A percentile compares a stretch with the other conserved stretches of the same genome.
These are phyloP conservation scores for Diaporthe vaccinii DNA, from an alignment of 2,329 filamentous ascomycete genomes.

Conservation along the genomic window DNA sequence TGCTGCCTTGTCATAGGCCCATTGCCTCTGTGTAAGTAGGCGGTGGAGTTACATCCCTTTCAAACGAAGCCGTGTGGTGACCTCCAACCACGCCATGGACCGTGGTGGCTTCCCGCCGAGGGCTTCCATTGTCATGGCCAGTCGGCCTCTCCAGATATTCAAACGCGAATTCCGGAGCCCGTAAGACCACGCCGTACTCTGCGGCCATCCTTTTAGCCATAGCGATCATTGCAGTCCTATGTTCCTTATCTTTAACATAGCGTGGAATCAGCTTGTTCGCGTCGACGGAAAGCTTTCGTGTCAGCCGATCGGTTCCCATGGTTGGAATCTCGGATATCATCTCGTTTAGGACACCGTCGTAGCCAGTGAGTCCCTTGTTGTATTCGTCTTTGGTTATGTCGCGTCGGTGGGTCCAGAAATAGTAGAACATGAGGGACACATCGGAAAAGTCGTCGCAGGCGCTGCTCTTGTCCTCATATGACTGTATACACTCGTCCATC, in stretches of 20 bases:
- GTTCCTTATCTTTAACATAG: neutral
- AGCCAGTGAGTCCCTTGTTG: conserved; percentile 33
- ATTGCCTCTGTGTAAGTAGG: neutral
- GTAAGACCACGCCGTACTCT: neutral
- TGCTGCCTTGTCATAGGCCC: too few relatives aligned
- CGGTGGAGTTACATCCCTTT: neutral
- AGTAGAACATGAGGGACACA: conserved; percentile 38
- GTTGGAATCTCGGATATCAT: conserved; percentile 41
- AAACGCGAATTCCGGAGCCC: neutral
- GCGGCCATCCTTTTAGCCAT: neutral
- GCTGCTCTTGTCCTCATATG: neutral
- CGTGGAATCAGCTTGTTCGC: conserved; percentile 38
- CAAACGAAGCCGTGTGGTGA: too few relatives aligned
- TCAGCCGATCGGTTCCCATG: conserved; percentile 39
- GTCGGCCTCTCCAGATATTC: neutral
- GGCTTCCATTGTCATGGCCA: neutral
- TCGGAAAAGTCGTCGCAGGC: conserved; percentile 14
- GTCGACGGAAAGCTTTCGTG: conserved; percentile 43
- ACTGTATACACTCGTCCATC: neutral
- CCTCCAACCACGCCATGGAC: rapidly evolving
- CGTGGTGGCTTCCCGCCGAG: rapidly evolving
- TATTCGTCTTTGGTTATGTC: conserved; percentile 3
- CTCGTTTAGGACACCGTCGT: conserved; percentile 42
- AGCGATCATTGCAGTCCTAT: neutral
- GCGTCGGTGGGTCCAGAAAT: conserved; percentile 35